phyloP scores from a whole-genome alignment of 306 rosid genomes.

The Biancaea sappan region DNA sequence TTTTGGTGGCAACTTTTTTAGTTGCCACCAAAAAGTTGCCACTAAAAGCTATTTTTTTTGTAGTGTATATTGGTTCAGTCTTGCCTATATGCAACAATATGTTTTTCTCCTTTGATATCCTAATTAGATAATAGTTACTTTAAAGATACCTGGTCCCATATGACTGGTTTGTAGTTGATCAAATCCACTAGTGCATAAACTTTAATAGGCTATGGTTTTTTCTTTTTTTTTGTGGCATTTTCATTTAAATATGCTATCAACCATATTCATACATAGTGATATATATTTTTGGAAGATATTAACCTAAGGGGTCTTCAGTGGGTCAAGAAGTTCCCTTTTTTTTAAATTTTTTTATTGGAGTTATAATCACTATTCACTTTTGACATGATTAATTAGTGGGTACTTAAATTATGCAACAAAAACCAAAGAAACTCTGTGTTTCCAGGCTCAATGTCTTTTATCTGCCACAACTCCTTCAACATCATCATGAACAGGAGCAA shows the following conservation, averaged over 20 bases:
- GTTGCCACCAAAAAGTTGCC: too few species aligned
- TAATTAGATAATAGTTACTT: neutral
- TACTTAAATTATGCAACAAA: conserved; percentile 55
- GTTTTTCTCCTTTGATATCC: neutral
- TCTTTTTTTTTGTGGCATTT: neutral
- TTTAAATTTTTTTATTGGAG: neutral
- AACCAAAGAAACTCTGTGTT: conserved; percentile 50
- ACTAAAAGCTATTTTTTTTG: too few species aligned
- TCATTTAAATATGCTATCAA: neutral
- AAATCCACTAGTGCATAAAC: neutral
- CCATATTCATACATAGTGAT: neutral
- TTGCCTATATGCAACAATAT: neutral
- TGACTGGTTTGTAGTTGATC: neutral
- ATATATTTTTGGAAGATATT: neutral
- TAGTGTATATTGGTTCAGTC: neutral
- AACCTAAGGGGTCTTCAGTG: neutral
- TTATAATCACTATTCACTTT: conserved; percentile 15
- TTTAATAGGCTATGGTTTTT: neutral
- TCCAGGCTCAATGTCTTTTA: conserved; percentile 60
- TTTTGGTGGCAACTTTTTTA: too few species aligned
- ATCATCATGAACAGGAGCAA: conserved; percentile 45
- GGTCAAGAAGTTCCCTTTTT: neutral
- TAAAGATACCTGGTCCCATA: neutral
- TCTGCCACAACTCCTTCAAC: conserved; percentile 62
- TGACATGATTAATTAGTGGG: conserved; percentile 6